A percentile compares a stretch with the other conserved stretches of the same genome.
phyloP scores from a whole-genome alignment of 169 alveolate species.

The Eimeria praecox region DNA sequence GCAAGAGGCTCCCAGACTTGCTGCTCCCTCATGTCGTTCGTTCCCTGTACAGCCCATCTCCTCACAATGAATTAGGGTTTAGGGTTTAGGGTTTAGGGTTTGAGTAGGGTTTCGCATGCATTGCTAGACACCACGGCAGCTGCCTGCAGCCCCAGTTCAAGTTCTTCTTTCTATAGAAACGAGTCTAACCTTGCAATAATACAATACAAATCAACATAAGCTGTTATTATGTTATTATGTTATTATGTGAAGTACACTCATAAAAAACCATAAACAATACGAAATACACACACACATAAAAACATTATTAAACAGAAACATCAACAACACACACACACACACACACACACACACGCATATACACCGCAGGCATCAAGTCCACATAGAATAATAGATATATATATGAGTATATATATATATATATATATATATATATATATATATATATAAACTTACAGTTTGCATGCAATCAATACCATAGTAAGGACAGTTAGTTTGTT shows the following conservation, averaged over 20 bases:
- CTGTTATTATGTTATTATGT: too few species aligned
- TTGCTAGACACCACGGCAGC: neutral
- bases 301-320: too few species aligned
- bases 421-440: neutral
- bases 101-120: neutral
- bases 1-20: constrained; percentile 97
- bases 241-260: too few species aligned
- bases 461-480: constrained; percentile 96
- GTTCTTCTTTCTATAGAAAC: neutral
- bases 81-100: constrained; percentile 13
- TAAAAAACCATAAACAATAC: too few species aligned
- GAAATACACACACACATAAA: too few species aligned
- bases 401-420: neutral
- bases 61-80: neutral
- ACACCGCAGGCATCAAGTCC: too few species aligned
- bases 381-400: too few species aligned
- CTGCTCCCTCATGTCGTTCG: constrained; percentile 93
- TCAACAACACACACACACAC: too few species aligned
- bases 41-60: constrained; percentile 63
- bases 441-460: constrained; percentile 78
- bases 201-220: too few species aligned
- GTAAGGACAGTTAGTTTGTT: constrained; percentile 91
- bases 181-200: neutral
- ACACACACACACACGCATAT: too few species aligned
- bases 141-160: neutral